Conservation (phyloP, 23 red algal genomes). For the Pyropia haitanensis region DNA sequence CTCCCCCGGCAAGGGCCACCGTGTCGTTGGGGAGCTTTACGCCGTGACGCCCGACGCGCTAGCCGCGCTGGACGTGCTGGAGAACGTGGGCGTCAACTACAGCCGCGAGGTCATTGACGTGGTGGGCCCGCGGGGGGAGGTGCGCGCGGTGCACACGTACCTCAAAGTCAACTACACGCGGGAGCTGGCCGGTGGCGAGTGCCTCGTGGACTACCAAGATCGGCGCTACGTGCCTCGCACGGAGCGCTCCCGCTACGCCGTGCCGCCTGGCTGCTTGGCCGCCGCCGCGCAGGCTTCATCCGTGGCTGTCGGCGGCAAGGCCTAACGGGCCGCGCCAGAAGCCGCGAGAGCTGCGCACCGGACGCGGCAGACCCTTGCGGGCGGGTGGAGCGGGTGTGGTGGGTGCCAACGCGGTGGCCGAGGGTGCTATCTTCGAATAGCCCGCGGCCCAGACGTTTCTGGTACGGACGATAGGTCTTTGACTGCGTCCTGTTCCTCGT, state of each 20-base stretch:
- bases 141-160: conserved; percentile 51
- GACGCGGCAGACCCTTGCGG: too few species aligned
- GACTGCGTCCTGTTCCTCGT: too few species aligned
- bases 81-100: conserved; percentile 89
- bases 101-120: conserved; percentile 27
- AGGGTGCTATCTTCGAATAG: too few species aligned
- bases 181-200: conserved; percentile 14
- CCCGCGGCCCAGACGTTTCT: too few species aligned
- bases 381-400: too few species aligned
- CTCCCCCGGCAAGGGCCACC: conserved; percentile 29
- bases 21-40: conserved; percentile 81
- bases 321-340: too few species aligned
- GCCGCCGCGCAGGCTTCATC: too few species aligned
- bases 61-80: conserved; percentile 70
- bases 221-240: conserved; percentile 69
- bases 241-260: conserved; percentile 1
- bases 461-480: too few species aligned
- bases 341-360: too few species aligned
- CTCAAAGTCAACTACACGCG: conserved; percentile 65
- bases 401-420: too few species aligned
- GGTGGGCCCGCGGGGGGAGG: conserved; percentile 14
- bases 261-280: not conserved
- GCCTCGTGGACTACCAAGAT: conserved; percentile 73
- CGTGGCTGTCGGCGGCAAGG: too few species aligned
- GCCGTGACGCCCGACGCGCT: conserved; percentile 64